Evolutionary conservation across 2,329 filamentous ascomycete species (phyloP).

Genomic region (Aspergillus tanneri): DNA sequence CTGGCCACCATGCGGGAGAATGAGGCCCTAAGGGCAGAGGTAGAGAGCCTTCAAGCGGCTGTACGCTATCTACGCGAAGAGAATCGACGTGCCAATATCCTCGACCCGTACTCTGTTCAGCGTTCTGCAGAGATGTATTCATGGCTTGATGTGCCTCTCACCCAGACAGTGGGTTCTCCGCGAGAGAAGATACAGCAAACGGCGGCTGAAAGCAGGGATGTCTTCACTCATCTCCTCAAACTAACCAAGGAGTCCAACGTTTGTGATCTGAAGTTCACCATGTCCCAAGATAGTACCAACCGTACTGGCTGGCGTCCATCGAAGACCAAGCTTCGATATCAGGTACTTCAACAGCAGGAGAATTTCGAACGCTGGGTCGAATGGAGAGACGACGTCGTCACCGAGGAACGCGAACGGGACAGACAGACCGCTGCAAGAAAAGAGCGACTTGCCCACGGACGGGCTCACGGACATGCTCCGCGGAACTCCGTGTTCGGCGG

Average conservation of each 20-base stretch:
- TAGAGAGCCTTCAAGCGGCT: slow-evolving; percentile 46
- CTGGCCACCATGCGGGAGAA: slow-evolving; percentile 45
- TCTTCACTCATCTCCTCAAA: slow-evolving; percentile 44
- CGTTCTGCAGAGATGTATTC: slow-evolving; percentile 41
- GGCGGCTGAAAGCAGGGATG: slow-evolving; percentile 43
- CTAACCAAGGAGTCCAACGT: slow-evolving; percentile 43
- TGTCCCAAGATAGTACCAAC: slow-evolving; percentile 24
- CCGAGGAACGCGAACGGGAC: slow-evolving; percentile 39
- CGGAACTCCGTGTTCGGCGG: slow-evolving; percentile 30
- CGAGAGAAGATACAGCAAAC: slow-evolving; percentile 36
- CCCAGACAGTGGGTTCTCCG: slow-evolving; percentile 14
- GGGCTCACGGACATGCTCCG: slow-evolving; percentile 26
- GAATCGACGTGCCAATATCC: slow-evolving; percentile 41
- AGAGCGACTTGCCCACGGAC: slow-evolving; percentile 30
- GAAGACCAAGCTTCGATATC: slow-evolving; percentile 45
- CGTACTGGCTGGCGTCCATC: slow-evolving; percentile 43
- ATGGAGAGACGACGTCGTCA: slow-evolving; percentile 44
- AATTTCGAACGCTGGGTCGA: slow-evolving; percentile 48
- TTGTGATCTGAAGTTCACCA: slow-evolving; percentile 40
- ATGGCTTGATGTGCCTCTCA: slow-evolving; percentile 46
- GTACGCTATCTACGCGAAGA: slow-evolving; percentile 48
- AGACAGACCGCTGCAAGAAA: slow-evolving; percentile 35
- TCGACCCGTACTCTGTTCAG: slow-evolving; percentile 45
- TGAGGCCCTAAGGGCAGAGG: slow-evolving; percentile 44
- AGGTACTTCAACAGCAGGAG: slow-evolving; percentile 46